phyloP scores from a whole-genome alignment of 495 filamentous ascomycete genomes.

The Oleoguttula mirabilis region DNA sequence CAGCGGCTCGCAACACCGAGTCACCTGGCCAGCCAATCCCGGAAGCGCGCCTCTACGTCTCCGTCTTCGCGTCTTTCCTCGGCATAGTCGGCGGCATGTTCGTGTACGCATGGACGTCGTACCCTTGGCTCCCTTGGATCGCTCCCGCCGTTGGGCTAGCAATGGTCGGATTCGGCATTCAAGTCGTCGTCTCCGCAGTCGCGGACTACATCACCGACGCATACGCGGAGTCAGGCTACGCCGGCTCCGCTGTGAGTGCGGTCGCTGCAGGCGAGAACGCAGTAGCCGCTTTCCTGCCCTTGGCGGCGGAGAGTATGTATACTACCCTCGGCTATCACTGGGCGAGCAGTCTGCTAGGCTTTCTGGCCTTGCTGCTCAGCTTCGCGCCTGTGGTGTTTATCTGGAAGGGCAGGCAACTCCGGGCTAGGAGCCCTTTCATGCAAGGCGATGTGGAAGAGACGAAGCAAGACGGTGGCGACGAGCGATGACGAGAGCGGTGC shows the following conservation, averaged over 20 bases:
- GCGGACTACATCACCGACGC: conserved; percentile 29
- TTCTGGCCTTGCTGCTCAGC: conserved; percentile 27
- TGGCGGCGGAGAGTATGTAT: conserved; percentile 29
- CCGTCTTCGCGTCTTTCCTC: conserved; percentile 18
- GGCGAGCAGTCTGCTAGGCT: conserved; percentile 27
- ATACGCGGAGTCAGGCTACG: conserved; percentile 28
- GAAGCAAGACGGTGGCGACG: too few species aligned
- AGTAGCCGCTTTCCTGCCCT: conserved; percentile 31
- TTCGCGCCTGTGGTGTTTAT: conserved; percentile 27
- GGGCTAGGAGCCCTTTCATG: conserved; percentile 29
- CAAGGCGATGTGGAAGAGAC: too few species aligned
- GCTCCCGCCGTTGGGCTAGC: conserved; percentile 20
- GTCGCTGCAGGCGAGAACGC: conserved; percentile 30
- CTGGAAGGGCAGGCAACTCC: conserved; percentile 19
- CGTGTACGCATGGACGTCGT: conserved; percentile 23
- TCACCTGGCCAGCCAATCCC: conserved; percentile 20
- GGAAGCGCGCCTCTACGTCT: conserved; percentile 22
- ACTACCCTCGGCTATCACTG: conserved; percentile 27
- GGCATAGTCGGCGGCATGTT: conserved; percentile 24
- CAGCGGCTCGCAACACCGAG: conserved; percentile 20
- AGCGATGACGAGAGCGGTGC: too few species aligned
- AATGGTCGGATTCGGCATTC: conserved; percentile 22
- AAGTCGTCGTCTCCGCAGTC: conserved; percentile 22
- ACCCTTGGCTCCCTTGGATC: conserved; percentile 21
- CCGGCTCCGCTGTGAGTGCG: conserved; percentile 30